Conservation (phyloP, 2,329 filamentous ascomycete genomes). For the Arthroderma uncinatum region DNA sequence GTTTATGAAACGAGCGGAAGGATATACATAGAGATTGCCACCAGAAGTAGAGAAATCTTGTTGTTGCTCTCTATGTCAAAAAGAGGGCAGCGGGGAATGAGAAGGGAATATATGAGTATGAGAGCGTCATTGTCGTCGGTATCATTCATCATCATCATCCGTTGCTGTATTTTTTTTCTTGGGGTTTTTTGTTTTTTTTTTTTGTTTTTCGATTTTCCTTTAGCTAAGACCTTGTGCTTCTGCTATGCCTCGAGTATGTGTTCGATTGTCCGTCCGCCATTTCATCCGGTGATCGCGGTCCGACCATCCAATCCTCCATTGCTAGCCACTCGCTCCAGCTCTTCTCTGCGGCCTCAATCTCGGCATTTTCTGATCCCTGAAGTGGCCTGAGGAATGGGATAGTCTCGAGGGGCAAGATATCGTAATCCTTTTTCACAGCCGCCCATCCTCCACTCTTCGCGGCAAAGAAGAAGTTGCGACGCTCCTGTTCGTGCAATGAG, state of each 20-base stretch:
- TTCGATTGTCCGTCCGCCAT: constrained; percentile 29
- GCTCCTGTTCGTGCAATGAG: constrained; percentile 73
- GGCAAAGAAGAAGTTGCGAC: constrained; percentile 88
- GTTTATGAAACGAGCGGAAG: neutral
- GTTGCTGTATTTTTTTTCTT: neutral
- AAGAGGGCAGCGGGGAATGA: neutral
- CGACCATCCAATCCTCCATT: constrained; percentile 99
- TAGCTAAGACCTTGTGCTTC: neutral
- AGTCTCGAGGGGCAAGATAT: constrained; percentile 70
- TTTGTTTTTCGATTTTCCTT: neutral
- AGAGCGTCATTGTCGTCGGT: neutral
- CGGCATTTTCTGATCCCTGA: constrained; percentile 62
- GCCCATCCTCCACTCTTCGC: constrained; percentile 88
- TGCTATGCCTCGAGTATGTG: neutral
- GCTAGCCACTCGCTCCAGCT: constrained; percentile 91
- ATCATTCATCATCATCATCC: constrained; percentile 1
- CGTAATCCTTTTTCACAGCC: constrained; percentile 79
- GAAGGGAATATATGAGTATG: neutral
- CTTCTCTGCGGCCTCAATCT: constrained; percentile 71
- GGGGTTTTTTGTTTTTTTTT: neutral
- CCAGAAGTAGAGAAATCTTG: neutral
- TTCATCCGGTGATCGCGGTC: constrained; percentile 55
- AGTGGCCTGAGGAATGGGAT: constrained; percentile 80
- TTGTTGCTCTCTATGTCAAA: neutral
- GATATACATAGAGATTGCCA: neutral